Evolutionary conservation across 2,329 filamentous ascomycete genomes (phyloP).

Genomic region (Nannizziopsis arthrosporioides): DNA sequence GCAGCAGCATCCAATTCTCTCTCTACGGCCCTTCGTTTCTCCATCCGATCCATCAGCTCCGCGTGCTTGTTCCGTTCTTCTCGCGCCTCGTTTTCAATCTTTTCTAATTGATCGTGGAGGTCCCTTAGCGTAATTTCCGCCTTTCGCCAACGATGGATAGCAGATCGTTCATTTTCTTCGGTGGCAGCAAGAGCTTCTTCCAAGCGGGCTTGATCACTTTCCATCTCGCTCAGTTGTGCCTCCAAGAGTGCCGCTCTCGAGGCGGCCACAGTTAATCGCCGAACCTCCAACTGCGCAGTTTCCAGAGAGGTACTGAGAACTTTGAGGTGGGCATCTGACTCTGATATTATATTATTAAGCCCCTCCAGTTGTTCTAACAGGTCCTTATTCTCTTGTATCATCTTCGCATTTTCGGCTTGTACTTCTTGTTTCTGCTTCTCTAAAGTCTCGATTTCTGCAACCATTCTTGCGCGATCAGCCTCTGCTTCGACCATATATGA

Average conservation of each 20-base stretch:
- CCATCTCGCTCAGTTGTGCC: constrained; percentile 63
- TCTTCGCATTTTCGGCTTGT: constrained; percentile 63
- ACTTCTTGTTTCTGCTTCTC: constrained; percentile 62
- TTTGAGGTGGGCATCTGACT: constrained; percentile 70
- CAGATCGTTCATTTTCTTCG: constrained; percentile 63
- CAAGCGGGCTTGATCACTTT: constrained; percentile 66
- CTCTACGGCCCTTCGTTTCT: constrained; percentile 70
- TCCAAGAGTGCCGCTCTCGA: constrained; percentile 68
- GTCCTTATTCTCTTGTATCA: constrained; percentile 69
- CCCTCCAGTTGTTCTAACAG: constrained; percentile 75
- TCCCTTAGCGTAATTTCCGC: constrained; percentile 68
- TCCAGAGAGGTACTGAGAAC: constrained; percentile 64
- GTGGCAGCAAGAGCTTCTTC: constrained; percentile 56
- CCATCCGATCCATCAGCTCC: constrained; percentile 71
- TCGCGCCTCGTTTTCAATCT: constrained; percentile 70
- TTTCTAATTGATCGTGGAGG: constrained; percentile 77
- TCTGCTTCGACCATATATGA: constrained; percentile 88
- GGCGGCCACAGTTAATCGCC: constrained; percentile 61
- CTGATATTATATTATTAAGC: constrained; percentile 64
- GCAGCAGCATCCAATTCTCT: constrained; percentile 69
- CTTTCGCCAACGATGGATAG: constrained; percentile 70
- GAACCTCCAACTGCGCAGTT: constrained; percentile 64
- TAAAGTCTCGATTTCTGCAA: constrained; percentile 59
- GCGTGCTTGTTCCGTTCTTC: constrained; percentile 71
- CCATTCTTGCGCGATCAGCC: constrained; percentile 64